Percentiles rank a stretch among this genome's conserved stretches.
Evolutionary conservation across 2,329 filamentous ascomycete species (phyloP).

Genomic region (Paraphaeosphaeria sporulosa): DNA sequence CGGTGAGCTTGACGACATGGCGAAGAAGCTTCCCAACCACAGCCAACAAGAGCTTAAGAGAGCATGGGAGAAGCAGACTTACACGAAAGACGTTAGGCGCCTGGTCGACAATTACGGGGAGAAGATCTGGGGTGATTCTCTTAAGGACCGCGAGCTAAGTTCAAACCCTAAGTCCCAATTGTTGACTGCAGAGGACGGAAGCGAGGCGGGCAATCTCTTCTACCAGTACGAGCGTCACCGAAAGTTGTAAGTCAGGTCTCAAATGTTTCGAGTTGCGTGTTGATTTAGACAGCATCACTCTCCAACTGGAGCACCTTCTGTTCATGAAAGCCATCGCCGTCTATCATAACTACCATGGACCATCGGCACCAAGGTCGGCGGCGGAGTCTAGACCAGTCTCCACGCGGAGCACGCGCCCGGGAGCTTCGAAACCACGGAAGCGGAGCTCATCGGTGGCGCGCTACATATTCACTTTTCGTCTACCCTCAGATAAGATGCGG

Average conservation of each 20-base stretch:
- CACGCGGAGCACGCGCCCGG: not conserved
- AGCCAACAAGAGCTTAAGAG: not conserved
- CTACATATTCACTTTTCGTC: not conserved
- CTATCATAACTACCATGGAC: slow-evolving; percentile 2
- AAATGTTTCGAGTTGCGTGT: not conserved
- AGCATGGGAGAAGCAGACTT: slow-evolving; percentile 5
- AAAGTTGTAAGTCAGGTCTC: slow-evolving; percentile 2
- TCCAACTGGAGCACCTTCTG: slow-evolving; percentile 20
- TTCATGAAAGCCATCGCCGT: slow-evolving; percentile 15
- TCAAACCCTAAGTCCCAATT: slow-evolving; percentile 6
- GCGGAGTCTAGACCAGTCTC: not conserved
- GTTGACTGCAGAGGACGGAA: not conserved
- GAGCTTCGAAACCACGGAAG: not conserved
- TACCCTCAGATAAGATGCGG: not conserved
- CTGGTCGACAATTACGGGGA: not conserved
- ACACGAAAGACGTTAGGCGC: not conserved
- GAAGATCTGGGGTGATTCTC: slow-evolving; percentile 14
- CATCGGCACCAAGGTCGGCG: not conserved
- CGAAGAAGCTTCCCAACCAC: not conserved
- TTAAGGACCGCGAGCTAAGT: not conserved
- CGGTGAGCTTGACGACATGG: slow-evolving; percentile 3
- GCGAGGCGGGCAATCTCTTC: slow-evolving; percentile 10
- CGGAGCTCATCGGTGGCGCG: not conserved
- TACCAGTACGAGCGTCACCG: slow-evolving; percentile 5
- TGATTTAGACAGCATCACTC: slow-evolving; percentile 7